Evolutionary conservation across 1,284 basidiomycete genomes (phyloP).

Genomic region (Stereum hirsutum): DNA sequence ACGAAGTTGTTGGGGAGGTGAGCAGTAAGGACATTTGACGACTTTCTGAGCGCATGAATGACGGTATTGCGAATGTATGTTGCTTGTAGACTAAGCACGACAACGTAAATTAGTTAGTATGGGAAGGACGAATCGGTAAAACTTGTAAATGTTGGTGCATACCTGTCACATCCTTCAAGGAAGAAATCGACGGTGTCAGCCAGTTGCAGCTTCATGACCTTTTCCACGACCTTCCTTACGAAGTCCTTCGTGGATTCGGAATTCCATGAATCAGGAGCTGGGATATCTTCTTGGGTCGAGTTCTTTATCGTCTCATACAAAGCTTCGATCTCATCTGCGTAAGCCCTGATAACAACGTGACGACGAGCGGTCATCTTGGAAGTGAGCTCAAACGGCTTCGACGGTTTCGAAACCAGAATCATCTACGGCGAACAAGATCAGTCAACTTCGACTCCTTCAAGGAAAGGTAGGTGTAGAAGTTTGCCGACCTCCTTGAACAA

Average conservation of each 20-base stretch:
- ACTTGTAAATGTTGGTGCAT: background rate
- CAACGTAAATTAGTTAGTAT: background rate
- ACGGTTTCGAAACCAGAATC: conserved; percentile 19
- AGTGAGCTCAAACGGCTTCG: conserved; percentile 22
- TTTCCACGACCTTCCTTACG: conserved; percentile 7
- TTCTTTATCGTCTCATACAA: conserved; percentile 12
- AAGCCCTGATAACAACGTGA: conserved; percentile 13
- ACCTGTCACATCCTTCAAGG: conserved; percentile 14
- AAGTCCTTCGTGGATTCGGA: conserved; percentile 5
- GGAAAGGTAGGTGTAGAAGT: background rate
- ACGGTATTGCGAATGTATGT: conserved; percentile 11
- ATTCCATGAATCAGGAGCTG: conserved; percentile 8
- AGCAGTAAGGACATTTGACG: background rate
- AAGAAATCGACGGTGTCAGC: conserved; percentile 11
- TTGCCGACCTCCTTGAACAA: conserved; percentile 19
- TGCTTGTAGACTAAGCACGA: conserved; percentile 7
- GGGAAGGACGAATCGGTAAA: background rate
- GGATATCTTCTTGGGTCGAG: conserved; percentile 4
- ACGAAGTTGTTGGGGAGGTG: conserved; percentile 5
- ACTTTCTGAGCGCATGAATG: conserved; percentile 4
- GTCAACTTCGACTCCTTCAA: background rate
- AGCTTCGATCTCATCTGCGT: conserved; percentile 20
- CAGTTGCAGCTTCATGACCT: conserved; percentile 4
- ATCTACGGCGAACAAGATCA: conserved; percentile 15
- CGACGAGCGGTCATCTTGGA: conserved; percentile 20